phyloP scores from a whole-genome alignment of 1,284 basidiomycete genomes.

The Boletus semigastroideus region DNA sequence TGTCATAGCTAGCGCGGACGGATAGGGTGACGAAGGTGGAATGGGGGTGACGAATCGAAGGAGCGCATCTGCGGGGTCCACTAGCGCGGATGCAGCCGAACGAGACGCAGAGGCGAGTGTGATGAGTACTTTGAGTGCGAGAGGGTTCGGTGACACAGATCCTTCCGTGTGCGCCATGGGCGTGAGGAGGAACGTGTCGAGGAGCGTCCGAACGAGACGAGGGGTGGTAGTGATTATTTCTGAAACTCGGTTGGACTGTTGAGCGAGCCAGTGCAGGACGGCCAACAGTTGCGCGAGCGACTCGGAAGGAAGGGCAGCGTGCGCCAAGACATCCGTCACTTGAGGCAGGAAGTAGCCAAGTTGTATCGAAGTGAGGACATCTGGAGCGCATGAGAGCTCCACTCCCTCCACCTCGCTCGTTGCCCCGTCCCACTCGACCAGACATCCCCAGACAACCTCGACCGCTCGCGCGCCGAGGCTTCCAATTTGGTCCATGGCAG shows the following conservation, averaged over 20 bases:
- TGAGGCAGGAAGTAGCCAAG: constrained; percentile 57
- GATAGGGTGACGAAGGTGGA: constrained; percentile 52
- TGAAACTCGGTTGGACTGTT: constrained; percentile 55
- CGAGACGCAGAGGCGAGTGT: constrained; percentile 67
- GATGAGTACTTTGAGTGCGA: constrained; percentile 59
- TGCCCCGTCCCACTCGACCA: constrained; percentile 59
- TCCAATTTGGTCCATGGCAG: constrained; percentile 65
- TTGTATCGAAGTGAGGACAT: constrained; percentile 46
- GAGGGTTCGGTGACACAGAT: constrained; percentile 44
- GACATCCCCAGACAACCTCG: constrained; percentile 68
- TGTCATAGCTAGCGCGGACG: constrained; percentile 41
- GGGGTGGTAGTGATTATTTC: constrained; percentile 52
- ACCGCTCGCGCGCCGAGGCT: constrained; percentile 65
- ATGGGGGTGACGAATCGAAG: constrained; percentile 74
- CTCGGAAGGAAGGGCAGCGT: constrained; percentile 46
- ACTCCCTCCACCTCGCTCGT: constrained; percentile 44
- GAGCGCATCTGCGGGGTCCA: constrained; percentile 60
- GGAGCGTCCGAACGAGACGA: constrained; percentile 53
- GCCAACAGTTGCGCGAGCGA: constrained; percentile 60
- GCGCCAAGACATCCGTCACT: constrained; percentile 39
- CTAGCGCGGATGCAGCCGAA: constrained; percentile 59
- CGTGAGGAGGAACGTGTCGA: constrained; percentile 58
- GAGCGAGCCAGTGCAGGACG: constrained; percentile 61
- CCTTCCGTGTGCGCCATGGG: constrained; percentile 40
- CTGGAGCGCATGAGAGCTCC: constrained; percentile 36